These are phyloP conservation scores for Cladophialophora chaetospira DNA, from an alignment of 2,329 filamentous ascomycete species.

Conservation along the genomic window DNA sequence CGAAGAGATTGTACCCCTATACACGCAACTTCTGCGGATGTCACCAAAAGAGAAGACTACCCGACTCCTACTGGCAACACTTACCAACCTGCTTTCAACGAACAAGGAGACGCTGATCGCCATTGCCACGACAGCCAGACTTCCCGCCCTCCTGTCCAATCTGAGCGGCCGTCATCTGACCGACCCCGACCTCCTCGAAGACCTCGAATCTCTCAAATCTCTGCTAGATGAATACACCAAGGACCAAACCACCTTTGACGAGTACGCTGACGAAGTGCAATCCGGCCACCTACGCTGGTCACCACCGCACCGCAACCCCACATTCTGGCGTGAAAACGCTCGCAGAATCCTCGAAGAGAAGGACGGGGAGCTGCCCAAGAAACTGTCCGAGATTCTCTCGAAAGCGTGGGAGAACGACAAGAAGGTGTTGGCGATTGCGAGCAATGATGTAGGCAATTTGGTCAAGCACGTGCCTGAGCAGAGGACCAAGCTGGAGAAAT, in stretches of 20 bases:
- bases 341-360: constrained; percentile 81
- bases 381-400: constrained; percentile 81
- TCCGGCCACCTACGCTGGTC: constrained; percentile 90
- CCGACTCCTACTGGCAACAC: constrained; percentile 81
- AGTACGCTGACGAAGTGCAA: constrained; percentile 78
- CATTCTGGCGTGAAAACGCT: constrained; percentile 92
- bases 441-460: constrained; percentile 85
- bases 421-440: constrained; percentile 85
- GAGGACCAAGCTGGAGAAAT: constrained; percentile 74
- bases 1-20: constrained; percentile 87
- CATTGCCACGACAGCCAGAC: constrained; percentile 79
- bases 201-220: constrained; percentile 53
- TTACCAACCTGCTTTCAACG: constrained; percentile 80
- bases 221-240: constrained; percentile 84
- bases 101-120: constrained; percentile 72
- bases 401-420: constrained; percentile 83
- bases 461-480: constrained; percentile 89
- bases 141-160: constrained; percentile 65
- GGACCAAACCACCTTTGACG: constrained; percentile 67
- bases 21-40: constrained; percentile 85
- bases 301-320: constrained; percentile 80
- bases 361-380: constrained; percentile 74
- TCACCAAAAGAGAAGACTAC: constrained; percentile 99
- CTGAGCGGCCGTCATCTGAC: constrained; percentile 56
- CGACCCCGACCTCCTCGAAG: constrained; percentile 52